A percentile compares a stretch with the other conserved stretches of the same genome.
Evolutionary conservation across 495 filamentous ascomycete species (phyloP).

Genomic region (Neurospora hispaniola): DNA sequence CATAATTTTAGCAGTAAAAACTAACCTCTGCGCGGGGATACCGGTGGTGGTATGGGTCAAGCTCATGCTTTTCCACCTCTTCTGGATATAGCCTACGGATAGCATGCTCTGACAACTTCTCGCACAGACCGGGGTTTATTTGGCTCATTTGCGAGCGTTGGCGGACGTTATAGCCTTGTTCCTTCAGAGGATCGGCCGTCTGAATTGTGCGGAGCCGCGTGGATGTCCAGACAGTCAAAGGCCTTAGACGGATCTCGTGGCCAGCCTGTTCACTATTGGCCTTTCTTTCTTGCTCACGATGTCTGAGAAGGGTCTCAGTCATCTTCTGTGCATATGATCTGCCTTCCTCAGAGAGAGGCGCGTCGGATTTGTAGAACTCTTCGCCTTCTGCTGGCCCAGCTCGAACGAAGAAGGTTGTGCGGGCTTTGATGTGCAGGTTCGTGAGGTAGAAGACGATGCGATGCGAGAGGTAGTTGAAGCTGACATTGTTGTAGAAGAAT

Average conservation of each 20-base stretch:
- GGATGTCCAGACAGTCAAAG: conserved; percentile 87
- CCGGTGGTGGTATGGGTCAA: conserved; percentile 93
- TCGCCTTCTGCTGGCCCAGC: conserved; percentile 59
- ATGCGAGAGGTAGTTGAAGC: conserved; percentile 89
- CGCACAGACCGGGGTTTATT: conserved; percentile 90
- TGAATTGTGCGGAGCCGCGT: conserved; percentile 83
- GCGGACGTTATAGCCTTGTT: conserved; percentile 70
- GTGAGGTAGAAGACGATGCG: conserved; percentile 96
- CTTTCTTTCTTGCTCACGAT: conserved; percentile 72
- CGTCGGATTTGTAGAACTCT: conserved; percentile 84
- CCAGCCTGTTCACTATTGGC: conserved; percentile 59
- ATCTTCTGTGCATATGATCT: conserved; percentile 80
- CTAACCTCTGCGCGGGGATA: conserved; percentile 90
- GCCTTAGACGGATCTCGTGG: conserved; percentile 56
- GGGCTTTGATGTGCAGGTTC: conserved; percentile 91
- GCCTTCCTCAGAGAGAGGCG: conserved; percentile 71
- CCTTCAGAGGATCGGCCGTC: conserved; percentile 71
- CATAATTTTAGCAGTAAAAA: neutral
- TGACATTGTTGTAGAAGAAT: conserved; percentile 87
- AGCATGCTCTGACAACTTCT: conserved; percentile 67
- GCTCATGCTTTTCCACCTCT: conserved; percentile 84
- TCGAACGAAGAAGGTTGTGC: conserved; percentile 87
- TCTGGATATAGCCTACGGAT: conserved; percentile 76
- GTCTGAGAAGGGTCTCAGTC: conserved; percentile 66
- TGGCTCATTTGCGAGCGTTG: conserved; percentile 94